phyloP scores from a whole-genome alignment of 108 stramenopile genomes.

The Skeletonema grethae region DNA sequence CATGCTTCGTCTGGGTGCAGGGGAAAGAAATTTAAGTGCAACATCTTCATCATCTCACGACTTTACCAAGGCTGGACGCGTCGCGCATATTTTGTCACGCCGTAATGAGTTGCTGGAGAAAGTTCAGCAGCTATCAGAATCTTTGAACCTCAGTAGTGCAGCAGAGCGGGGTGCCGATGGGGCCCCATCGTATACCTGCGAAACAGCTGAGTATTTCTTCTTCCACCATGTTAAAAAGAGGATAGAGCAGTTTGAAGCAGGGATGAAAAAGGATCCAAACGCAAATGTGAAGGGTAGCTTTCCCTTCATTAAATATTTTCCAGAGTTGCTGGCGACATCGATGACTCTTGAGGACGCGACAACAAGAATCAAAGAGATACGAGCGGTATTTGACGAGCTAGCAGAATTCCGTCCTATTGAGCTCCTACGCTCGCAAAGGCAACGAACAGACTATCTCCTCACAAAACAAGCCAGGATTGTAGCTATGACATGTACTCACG shows the following conservation, averaged over 20 bases:
- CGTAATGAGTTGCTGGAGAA: conserved; percentile 81
- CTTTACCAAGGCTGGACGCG: conserved; percentile 91
- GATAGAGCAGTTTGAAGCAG: conserved; percentile 53
- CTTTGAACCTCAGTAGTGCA: conserved; percentile 77
- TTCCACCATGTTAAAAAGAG: conserved; percentile 61
- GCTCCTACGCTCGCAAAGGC: conserved; percentile 90
- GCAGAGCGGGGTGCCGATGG: conserved; percentile 84
- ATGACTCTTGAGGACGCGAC: conserved; percentile 45
- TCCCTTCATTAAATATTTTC: conserved; percentile 71
- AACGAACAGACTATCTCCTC: conserved; percentile 93
- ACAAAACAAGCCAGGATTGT: conserved; percentile 96
- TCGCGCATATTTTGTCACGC: conserved; percentile 88
- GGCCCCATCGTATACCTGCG: conserved; percentile 88
- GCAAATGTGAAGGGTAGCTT: conserved; percentile 48
- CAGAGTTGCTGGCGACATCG: conserved; percentile 5
- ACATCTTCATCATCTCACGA: conserved; percentile 71
- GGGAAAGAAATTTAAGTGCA: conserved; percentile 86
- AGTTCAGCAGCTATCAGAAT: conserved; percentile 88
- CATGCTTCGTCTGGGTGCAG: conserved; percentile 92
- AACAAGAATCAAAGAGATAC: conserved; percentile 50
- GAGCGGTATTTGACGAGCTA: conserved; percentile 89
- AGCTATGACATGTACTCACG: conserved; percentile 99
- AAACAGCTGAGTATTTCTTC: conserved; percentile 93
- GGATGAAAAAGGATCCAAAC: neutral
- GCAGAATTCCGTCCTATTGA: conserved; percentile 94